Conservation (phyloP, 306 rosid genomes). For the Trifolium pratense region DNA sequence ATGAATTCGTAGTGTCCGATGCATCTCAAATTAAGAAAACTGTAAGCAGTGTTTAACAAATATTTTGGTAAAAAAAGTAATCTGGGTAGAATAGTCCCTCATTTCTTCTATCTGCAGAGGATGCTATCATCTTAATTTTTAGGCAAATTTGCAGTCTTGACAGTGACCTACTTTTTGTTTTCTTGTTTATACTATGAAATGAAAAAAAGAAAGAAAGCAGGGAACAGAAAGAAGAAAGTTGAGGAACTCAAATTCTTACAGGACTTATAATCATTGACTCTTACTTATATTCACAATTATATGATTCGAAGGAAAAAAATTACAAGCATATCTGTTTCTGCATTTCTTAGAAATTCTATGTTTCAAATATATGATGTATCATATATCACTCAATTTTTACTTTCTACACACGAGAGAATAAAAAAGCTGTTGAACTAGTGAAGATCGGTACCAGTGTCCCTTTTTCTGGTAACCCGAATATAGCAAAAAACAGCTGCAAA, state of each 20-base stretch:
- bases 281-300: conserved; percentile 32
- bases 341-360: neutral
- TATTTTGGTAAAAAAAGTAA: no score
- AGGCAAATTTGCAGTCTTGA: no score
- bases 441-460: conserved; percentile 38
- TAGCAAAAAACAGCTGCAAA: conserved; percentile 88
- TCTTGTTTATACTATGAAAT: no score
- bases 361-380: neutral
- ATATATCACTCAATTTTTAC: conserved; percentile 12
- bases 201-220: neutral
- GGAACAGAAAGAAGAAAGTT: neutral
- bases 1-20: no score
- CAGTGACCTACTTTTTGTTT: no score
- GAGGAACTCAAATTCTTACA: neutral
- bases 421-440: neutral
- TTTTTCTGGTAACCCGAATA: conserved; percentile 77
- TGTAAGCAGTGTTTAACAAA: no score
- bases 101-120: no score
- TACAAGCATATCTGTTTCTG: neutral
- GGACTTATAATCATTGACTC: neutral
- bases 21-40: no score
- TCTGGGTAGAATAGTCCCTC: no score
- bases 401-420: neutral
- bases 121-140: no score
- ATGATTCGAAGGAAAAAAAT: neutral